These are phyloP conservation scores for Podospora pseudocomata DNA, from an alignment of 495 filamentous ascomycete species.

Conservation along the genomic window DNA sequence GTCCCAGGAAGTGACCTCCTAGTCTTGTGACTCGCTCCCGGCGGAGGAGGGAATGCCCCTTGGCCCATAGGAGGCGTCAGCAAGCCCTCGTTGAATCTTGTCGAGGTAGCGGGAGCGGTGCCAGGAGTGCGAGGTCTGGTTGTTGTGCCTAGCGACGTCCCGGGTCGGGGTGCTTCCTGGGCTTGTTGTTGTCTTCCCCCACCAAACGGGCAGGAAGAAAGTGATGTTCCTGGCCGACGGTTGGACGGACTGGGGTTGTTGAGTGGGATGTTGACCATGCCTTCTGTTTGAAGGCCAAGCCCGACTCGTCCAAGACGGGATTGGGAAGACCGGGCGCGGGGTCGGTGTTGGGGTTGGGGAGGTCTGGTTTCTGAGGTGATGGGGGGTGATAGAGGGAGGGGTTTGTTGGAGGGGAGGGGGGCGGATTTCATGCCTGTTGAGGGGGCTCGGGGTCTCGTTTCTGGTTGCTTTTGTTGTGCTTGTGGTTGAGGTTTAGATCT, in stretches of 20 bases:
- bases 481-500: neutral
- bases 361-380: neutral
- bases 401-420: neutral
- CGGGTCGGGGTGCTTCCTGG: neutral
- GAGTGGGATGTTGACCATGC: neutral
- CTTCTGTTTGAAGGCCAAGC: neutral
- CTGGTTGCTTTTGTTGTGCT: neutral
- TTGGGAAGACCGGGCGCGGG: neutral
- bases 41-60: neutral
- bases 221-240: neutral
- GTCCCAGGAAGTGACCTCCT: neutral
- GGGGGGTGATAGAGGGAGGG: neutral
- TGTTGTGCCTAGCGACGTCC: too few relatives aligned
- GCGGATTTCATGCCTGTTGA: neutral
- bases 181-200: neutral
- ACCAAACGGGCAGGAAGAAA: neutral
- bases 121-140: neutral
- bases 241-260: neutral
- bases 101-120: neutral
- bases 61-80: neutral
- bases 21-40: neutral
- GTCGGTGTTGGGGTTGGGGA: neutral
- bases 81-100: slow-evolving; percentile 2
- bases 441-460: neutral
- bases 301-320: neutral